A percentile compares a stretch with the other conserved stretches of the same genome.
These are phyloP conservation scores for Carex pumila DNA, from an alignment of 176 grass and related monocot genomes.

Conservation along the genomic window DNA sequence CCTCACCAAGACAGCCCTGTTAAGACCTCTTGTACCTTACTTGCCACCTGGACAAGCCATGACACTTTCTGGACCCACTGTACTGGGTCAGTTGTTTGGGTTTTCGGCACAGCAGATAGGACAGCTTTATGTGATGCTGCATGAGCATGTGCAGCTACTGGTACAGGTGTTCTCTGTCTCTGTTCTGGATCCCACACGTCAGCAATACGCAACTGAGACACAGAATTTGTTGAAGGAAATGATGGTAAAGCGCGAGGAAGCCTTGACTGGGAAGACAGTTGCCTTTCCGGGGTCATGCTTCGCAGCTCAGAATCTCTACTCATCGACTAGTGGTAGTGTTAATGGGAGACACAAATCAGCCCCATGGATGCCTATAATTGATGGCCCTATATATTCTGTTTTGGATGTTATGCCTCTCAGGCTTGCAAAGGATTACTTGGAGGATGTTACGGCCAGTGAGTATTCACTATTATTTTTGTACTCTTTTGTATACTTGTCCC, in stretches of 20 bases:
- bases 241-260: slow-evolving; percentile 55
- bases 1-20: slow-evolving; percentile 28
- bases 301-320: slow-evolving; percentile 30
- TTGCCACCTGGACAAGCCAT: not conserved
- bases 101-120: slow-evolving; percentile 78
- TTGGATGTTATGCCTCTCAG: slow-evolving; percentile 73
- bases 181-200: slow-evolving; percentile 67
- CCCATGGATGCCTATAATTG: slow-evolving; percentile 54
- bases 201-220: slow-evolving; percentile 47
- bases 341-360: slow-evolving; percentile 24
- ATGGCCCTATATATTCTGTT: slow-evolving; percentile 56
- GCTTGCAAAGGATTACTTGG: slow-evolving; percentile 51
- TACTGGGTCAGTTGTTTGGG: slow-evolving; percentile 38
- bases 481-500: not conserved
- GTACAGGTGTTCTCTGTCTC: slow-evolving; percentile 84
- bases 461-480: not conserved
- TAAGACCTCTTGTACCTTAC: slow-evolving; percentile 55
- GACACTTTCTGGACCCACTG: not conserved
- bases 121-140: slow-evolving; percentile 60
- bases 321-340: slow-evolving; percentile 29
- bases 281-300: slow-evolving; percentile 40
- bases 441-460: slow-evolving; percentile 66
- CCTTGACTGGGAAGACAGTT: slow-evolving; percentile 47
- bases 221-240: slow-evolving; percentile 82
- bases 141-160: slow-evolving; percentile 88